A percentile compares a stretch with the other conserved stretches of the same genome.
Conservation (phyloP, 768 basidiomycete species). For the Amanita jacksonii region DNA sequence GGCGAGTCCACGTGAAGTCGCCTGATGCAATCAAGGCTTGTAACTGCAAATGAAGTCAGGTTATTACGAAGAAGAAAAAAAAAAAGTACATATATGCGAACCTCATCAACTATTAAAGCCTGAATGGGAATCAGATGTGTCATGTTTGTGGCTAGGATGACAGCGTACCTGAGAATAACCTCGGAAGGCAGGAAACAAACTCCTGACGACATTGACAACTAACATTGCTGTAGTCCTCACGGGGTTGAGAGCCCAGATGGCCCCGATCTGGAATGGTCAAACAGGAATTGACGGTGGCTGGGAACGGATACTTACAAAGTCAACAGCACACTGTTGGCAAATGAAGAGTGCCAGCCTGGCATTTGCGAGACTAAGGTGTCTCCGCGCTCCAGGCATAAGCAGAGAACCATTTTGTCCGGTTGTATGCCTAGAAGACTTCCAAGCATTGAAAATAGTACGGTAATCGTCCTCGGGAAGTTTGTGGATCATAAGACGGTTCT, state of each 20-base stretch:
- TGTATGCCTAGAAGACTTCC: constrained; percentile 48
- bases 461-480: constrained; percentile 12
- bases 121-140: constrained; percentile 19
- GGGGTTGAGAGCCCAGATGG: constrained; percentile 49
- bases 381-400: constrained; percentile 61
- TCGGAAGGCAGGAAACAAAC: constrained; percentile 72
- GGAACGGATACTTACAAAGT: constrained; percentile 33
- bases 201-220: constrained; percentile 58
- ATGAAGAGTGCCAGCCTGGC: constrained; percentile 47
- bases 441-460: constrained; percentile 36
- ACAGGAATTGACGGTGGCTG: constrained; percentile 3
- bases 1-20: constrained; percentile 60
- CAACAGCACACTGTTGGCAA: constrained; percentile 40
- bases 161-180: constrained; percentile 65
- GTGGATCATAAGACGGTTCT: constrained; percentile 13
- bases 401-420: constrained; percentile 33
- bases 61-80: neutral
- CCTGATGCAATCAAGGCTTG: constrained; percentile 61
- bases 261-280: constrained; percentile 24
- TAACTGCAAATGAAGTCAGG: constrained; percentile 34
- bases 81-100: constrained; percentile 22
- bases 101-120: constrained; percentile 80
- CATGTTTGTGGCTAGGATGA: constrained; percentile 11
- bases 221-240: constrained; percentile 64
- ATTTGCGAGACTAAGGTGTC: constrained; percentile 51